phyloP scores from a whole-genome alignment of 306 rosid genomes.

The Lathyrus sativus region DNA sequence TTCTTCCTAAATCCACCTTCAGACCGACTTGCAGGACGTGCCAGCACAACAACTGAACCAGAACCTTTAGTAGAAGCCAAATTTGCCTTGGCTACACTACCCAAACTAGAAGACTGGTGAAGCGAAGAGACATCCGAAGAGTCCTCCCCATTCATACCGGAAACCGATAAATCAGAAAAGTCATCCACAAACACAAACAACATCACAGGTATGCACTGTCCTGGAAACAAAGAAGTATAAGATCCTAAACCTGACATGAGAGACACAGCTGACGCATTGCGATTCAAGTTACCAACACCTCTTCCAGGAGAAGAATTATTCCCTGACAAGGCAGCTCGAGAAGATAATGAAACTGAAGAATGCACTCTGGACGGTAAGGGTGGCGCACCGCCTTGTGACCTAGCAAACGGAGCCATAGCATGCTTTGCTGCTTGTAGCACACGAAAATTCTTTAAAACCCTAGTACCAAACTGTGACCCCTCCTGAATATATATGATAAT shows the following conservation, averaged over 20 bases:
- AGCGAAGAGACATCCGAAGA: conserved; percentile 53
- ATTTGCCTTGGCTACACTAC: conserved; percentile 53
- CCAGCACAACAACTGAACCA: conserved; percentile 85
- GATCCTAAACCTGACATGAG: conserved; percentile 92
- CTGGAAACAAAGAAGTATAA: conserved; percentile 87
- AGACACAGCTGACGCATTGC: conserved; percentile 66
- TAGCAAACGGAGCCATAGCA: conserved; percentile 73
- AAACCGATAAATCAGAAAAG: conserved; percentile 56
- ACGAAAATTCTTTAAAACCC: conserved; percentile 71
- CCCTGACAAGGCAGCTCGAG: conserved; percentile 47
- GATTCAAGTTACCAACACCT: conserved; percentile 57
- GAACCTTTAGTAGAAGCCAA: conserved; percentile 71
- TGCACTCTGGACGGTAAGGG: conserved; percentile 54
- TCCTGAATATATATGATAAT: conserved; percentile 77
- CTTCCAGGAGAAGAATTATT: conserved; percentile 71
- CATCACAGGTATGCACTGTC: conserved; percentile 87
- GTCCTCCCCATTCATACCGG: conserved; percentile 62
- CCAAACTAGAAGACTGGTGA: conserved; percentile 60
- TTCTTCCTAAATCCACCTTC: conserved; percentile 86
- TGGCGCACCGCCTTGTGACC: conserved; percentile 48
- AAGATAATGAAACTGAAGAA: conserved; percentile 50
- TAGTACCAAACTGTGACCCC: conserved; percentile 70
- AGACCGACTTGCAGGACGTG: conserved; percentile 76
- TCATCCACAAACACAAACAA: conserved; percentile 80
- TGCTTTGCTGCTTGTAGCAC: conserved; percentile 82